Evolutionary conservation across 345 rosid genomes (phyloP).

Genomic region (Aquilaria sinensis): DNA sequence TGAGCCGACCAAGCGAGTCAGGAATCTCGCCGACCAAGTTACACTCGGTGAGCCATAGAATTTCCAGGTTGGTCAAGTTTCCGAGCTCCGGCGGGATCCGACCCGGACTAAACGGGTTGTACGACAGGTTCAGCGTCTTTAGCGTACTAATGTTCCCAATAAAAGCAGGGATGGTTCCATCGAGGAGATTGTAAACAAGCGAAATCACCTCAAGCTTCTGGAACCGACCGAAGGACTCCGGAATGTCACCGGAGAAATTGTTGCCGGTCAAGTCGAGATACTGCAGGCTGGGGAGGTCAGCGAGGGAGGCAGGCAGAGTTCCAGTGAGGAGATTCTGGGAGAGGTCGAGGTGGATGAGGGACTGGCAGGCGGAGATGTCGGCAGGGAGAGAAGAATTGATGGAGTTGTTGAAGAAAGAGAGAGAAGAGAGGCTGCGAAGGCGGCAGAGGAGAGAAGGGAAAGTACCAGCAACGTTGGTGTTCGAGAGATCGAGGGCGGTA

Average conservation of each 20-base stretch:
- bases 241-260: constrained; percentile 87
- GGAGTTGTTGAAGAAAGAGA: constrained; percentile 56
- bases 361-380: constrained; percentile 50
- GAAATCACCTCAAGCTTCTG: constrained; percentile 77
- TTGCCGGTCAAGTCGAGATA: constrained; percentile 72
- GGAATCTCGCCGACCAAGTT: constrained; percentile 78
- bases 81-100: constrained; percentile 88
- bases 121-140: constrained; percentile 75
- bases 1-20: constrained; percentile 71
- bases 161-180: constrained; percentile 60
- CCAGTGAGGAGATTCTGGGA: constrained; percentile 80
- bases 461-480: constrained; percentile 54
- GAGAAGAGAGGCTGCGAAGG: constrained; percentile 44
- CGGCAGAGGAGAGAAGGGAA: constrained; percentile 69
- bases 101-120: constrained; percentile 74
- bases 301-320: constrained; percentile 43
- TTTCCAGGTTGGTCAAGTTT: constrained; percentile 67
- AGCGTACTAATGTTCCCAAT: constrained; percentile 61
- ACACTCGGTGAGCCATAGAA: constrained; percentile 91
- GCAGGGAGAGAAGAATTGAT: constrained; percentile 59
- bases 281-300: constrained; percentile 45
- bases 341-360: constrained; percentile 67
- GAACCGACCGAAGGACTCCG: constrained; percentile 56
- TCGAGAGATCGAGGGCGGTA: constrained; percentile 59
- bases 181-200: constrained; percentile 65